Evolutionary conservation across 2,329 filamentous ascomycete species (phyloP), one percentile per base, ranked within the genome.

Genomic region (Ilyonectria destructans): DNA sequence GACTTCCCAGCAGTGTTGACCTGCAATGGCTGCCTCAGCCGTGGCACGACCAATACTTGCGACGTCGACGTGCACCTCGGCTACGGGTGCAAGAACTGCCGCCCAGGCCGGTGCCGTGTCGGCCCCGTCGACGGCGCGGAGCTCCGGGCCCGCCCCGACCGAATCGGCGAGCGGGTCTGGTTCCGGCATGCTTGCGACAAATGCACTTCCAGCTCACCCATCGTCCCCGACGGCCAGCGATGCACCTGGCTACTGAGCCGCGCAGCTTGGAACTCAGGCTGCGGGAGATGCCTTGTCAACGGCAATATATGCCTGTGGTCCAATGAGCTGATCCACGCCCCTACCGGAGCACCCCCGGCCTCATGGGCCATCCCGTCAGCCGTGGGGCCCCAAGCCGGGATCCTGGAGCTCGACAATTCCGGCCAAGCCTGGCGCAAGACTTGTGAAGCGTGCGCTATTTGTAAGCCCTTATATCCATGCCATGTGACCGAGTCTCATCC

Each of bases 121-220:
- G 13, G 40, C 52, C 61, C 67, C 69, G 9, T 10, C 10, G 6
- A 21, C 48, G 60, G 60, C 69, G 9, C 12, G 9, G 6, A n/a
- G 15, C n/a, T 13, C 45, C 8, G 46, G 31, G 5, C 31, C n/a
- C 51, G 51, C n/a, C 51, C 51, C 31, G 7, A 13, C 3, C 6
- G 3, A n/a, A 9, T 35, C 51, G 31, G 51, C 51, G 51, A 35
- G 51, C 51, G n/a, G 33, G 51, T 62, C 4, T 74, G 73, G 73
- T 72, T 57, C 26, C 71, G 73, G 13, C 73, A 71, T 23, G 52
- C 67, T 12, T 74, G 73, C 19, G 71, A 74, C 35, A 69, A 67
- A 7, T 74, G 73, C 33, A 13, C 26, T 3, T 7, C 31, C 29
- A 54, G 31, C 26, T 56, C 65, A 23, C 19, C 43, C 29, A 8